Evolutionary conservation across 2,329 filamentous ascomycete species (phyloP).

Genomic region (Aspergillus vadensis): DNA sequence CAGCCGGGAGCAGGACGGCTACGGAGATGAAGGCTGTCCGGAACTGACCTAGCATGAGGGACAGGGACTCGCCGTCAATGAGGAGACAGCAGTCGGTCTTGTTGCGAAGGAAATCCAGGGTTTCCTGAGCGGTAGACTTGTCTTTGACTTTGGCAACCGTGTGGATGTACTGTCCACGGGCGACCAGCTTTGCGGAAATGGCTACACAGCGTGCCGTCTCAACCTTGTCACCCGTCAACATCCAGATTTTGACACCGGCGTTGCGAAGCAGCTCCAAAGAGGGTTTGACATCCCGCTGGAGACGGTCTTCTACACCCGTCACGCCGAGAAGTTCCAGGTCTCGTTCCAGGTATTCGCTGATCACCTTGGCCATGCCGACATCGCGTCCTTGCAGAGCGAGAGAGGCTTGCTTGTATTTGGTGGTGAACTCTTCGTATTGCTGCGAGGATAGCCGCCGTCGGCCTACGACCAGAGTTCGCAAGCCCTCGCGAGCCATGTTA

Average conservation of each 20-base stretch:
- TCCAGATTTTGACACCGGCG: conserved; percentile 99
- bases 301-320: conserved; percentile 94
- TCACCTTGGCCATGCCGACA: conserved; percentile 74
- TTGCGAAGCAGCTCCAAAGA: conserved; percentile 93
- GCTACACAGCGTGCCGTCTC: conserved; percentile 97
- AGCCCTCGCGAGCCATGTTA: conserved; percentile 98
- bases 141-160: conserved; percentile 83
- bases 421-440: conserved; percentile 79
- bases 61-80: conserved; percentile 90
- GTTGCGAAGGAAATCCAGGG: conserved; percentile 82
- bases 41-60: conserved; percentile 80
- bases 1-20: conserved; percentile 83
- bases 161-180: conserved; percentile 92
- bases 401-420: conserved; percentile 75
- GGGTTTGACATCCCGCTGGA: conserved; percentile 93
- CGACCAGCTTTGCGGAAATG: conserved; percentile 89
- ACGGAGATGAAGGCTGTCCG: conserved; percentile 82
- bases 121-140: conserved; percentile 81
- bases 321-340: conserved; percentile 94
- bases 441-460: conserved; percentile 77
- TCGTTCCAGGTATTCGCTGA: conserved; percentile 78
- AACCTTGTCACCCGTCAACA: conserved; percentile 98
- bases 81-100: conserved; percentile 85
- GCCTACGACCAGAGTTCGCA: conserved; percentile 93
- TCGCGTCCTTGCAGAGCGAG: conserved; percentile 80